Evolutionary conservation across 2,329 filamentous ascomycete genomes (phyloP).

Genomic region (Phialocephala sp.): DNA sequence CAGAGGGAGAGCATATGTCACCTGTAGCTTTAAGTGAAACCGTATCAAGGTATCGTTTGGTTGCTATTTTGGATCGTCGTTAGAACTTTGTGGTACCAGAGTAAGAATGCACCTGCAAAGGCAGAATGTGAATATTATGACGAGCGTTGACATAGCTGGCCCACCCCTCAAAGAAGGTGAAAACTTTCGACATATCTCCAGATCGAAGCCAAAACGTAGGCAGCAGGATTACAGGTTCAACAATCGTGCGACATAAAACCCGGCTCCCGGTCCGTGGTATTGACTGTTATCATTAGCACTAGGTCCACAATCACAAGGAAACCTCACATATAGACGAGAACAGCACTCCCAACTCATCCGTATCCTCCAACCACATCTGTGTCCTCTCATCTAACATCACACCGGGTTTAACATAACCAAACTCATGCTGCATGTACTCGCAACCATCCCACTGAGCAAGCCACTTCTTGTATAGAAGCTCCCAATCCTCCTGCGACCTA

Average conservation of each 20-base stretch:
- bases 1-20: slow-evolving; percentile 67
- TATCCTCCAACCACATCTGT: slow-evolving; percentile 50
- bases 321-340: slow-evolving; percentile 46
- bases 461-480: slow-evolving; percentile 43
- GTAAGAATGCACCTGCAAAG: no score
- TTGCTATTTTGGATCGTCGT: background rate
- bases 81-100: background rate
- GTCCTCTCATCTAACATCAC: slow-evolving; percentile 42
- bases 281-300: slow-evolving; percentile 15
- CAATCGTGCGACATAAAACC: slow-evolving; percentile 12
- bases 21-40: slow-evolving; percentile 69
- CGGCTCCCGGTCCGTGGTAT: slow-evolving; percentile 16
- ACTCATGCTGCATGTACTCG: slow-evolving; percentile 43
- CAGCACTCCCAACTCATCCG: slow-evolving; percentile 50
- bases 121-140: background rate
- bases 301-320: background rate
- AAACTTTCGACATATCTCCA: background rate
- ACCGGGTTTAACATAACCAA: slow-evolving; percentile 41
- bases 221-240: slow-evolving; percentile 6
- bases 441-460: slow-evolving; percentile 44
- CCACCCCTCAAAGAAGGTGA: background rate
- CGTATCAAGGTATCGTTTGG: slow-evolving; percentile 58
- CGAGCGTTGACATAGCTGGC: background rate
- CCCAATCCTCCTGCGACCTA: slow-evolving; percentile 43
- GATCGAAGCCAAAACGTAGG: background rate